These are phyloP conservation scores for Elsinoe perseae DNA, from an alignment of 2,329 filamentous ascomycete genomes.

Conservation along the genomic window DNA sequence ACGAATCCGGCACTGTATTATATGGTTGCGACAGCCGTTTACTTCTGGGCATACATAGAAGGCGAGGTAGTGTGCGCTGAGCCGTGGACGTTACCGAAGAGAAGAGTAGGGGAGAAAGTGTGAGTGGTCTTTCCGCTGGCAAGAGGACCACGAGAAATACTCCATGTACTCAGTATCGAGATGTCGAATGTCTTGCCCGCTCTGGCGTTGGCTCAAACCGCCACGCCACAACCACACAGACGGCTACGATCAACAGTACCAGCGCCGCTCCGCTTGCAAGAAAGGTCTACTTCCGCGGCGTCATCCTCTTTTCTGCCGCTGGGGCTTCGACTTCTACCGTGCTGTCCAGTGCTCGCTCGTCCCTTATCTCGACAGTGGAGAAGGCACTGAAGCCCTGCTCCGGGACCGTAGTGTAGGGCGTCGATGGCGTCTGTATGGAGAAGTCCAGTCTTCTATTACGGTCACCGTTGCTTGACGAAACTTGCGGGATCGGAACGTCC, in stretches of 20 bases:
- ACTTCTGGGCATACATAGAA: slow-evolving; percentile 96
- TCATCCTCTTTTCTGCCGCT: background rate
- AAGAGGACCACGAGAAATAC: background rate
- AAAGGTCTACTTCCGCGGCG: slow-evolving; percentile 2
- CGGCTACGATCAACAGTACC: background rate
- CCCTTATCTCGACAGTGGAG: background rate
- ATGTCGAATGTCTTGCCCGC: background rate
- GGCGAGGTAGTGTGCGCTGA: slow-evolving; percentile 68
- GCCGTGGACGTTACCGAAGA: slow-evolving; percentile 44
- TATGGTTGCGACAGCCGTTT: slow-evolving; percentile 71
- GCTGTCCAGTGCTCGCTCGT: background rate
- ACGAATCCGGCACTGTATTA: slow-evolving; percentile 93
- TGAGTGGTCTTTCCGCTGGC: background rate
- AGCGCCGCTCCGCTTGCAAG: background rate
- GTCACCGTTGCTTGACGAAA: background rate
- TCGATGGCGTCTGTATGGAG: background rate
- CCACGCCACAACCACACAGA: slow-evolving; percentile 2
- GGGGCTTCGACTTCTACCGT: background rate
- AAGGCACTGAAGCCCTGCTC: slow-evolving; percentile 3
- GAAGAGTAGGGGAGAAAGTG: slow-evolving; percentile 19
- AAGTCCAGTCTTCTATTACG: background rate
- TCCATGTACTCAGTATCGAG: background rate
- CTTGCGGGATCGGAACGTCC: background rate
- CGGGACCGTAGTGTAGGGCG: background rate
- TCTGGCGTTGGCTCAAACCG: background rate